Evolutionary conservation across 225 moss, liverwort and hornwort species (phyloP).

Genomic region (Takakia lepidozioides): DNA sequence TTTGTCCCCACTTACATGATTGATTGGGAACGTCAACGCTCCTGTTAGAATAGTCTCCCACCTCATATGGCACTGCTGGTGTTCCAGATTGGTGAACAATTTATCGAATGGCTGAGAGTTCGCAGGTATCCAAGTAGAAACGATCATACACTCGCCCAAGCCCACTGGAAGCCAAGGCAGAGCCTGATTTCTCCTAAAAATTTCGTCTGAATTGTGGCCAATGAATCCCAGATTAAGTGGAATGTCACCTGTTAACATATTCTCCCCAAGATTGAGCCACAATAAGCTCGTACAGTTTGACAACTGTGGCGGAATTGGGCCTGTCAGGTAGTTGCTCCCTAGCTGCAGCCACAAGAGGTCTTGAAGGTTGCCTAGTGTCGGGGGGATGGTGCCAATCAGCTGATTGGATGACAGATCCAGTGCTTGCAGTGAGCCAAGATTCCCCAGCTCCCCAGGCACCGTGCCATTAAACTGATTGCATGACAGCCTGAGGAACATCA

Average conservation of each 20-base stretch:
- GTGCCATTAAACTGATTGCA: conserved; percentile 13
- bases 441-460: conserved; percentile 25
- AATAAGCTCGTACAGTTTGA: conserved; percentile 29
- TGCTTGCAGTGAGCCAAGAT: conserved; percentile 21
- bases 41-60: conserved; percentile 22
- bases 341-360: conserved; percentile 21
- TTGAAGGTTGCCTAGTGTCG: conserved; percentile 24
- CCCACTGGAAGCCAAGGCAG: conserved; percentile 15
- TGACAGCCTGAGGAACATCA: conserved; percentile 20
- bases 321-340: conserved; percentile 21
- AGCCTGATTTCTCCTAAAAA: conserved; percentile 10
- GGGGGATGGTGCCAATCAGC: conserved; percentile 31
- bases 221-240: conserved; percentile 28
- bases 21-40: too few relatives aligned
- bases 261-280: conserved; percentile 31
- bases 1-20: too few relatives aligned
- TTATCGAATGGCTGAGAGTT: conserved; percentile 22
- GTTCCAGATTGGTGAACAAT: conserved; percentile 18
- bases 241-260: conserved; percentile 24
- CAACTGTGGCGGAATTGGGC: conserved; percentile 23
- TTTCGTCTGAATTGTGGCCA: conserved; percentile 10
- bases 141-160: conserved; percentile 32
- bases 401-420: conserved; percentile 43
- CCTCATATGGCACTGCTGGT: conserved; percentile 11
- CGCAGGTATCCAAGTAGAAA: conserved; percentile 41